Conservation (phyloP, 108 stramenopile genomes). For the Fragilariopsis cylindrus region DNA sequence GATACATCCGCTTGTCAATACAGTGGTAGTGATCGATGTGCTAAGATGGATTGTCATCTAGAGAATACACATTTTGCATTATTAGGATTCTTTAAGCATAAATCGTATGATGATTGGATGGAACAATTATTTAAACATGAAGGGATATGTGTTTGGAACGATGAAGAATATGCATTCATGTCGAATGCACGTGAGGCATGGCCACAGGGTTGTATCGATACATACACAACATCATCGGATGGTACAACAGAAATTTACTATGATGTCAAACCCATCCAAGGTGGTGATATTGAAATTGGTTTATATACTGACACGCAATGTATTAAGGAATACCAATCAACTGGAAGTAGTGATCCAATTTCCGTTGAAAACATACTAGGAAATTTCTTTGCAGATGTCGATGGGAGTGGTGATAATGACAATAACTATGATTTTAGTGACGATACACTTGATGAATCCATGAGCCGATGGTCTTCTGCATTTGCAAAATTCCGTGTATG, state of each 20-base stretch:
- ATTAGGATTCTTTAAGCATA: constrained; percentile 66
- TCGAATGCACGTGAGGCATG: constrained; percentile 23
- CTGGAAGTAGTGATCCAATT: constrained; percentile 8
- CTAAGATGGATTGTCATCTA: constrained; percentile 68
- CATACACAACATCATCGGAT: background rate
- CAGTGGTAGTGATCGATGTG: constrained; percentile 38
- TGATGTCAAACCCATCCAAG: constrained; percentile 47
- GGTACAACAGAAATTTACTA: constrained; percentile 51
- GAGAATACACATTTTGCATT: constrained; percentile 43
- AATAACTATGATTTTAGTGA: constrained; percentile 16
- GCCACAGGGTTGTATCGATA: constrained; percentile 35
- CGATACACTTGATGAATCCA: constrained; percentile 21
- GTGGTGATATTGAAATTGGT: constrained; percentile 45
- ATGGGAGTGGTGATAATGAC: constrained; percentile 14
- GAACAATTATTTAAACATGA: constrained; percentile 73
- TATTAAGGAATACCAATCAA: constrained; percentile 33
- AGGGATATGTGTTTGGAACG: constrained; percentile 60
- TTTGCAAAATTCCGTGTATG: constrained; percentile 54
- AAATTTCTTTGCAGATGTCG: constrained; percentile 23
- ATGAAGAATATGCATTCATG: constrained; percentile 62
- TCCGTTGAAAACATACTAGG: constrained; percentile 40
- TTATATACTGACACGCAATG: constrained; percentile 60
- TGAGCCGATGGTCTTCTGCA: constrained; percentile 39
- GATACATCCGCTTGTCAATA: constrained; percentile 39
- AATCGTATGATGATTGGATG: constrained; percentile 48